Conservation (phyloP, 1,284 basidiomycete species). For the Rhizoctonia solani region DNA sequence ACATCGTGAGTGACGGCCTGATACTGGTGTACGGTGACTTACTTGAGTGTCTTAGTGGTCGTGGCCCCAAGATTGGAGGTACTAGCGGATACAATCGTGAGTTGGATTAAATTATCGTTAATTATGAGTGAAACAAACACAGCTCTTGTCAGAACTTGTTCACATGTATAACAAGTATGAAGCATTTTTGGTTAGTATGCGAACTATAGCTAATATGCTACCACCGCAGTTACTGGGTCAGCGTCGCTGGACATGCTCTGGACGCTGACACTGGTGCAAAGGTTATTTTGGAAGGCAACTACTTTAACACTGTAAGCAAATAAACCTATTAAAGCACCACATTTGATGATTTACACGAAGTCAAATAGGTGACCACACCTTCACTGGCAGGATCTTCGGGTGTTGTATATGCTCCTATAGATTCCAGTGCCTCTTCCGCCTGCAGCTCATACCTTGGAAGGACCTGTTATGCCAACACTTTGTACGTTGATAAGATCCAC, state of each 20-base stretch:
- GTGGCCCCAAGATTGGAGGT: conserved; percentile 32
- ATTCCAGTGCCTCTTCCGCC: conserved; percentile 9
- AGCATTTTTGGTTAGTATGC: background rate
- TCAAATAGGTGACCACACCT: conserved; percentile 29
- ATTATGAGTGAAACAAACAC: no score
- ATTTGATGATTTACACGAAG: background rate
- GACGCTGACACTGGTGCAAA: conserved; percentile 24
- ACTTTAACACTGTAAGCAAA: conserved; percentile 26
- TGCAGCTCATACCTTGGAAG: conserved; percentile 32
- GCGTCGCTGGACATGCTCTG: conserved; percentile 30
- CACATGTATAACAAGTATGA: conserved; percentile 33
- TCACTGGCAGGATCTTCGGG: conserved; percentile 11
- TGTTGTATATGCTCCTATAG: conserved; percentile 6
- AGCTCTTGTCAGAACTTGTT: background rate
- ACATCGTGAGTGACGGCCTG: conserved; percentile 4
- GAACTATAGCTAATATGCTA: background rate
- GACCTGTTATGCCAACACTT: conserved; percentile 16
- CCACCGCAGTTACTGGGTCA: conserved; percentile 17
- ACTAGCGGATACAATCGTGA: conserved; percentile 32
- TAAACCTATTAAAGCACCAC: background rate
- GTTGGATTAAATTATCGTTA: background rate
- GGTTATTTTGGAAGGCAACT: conserved; percentile 32
- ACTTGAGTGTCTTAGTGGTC: conserved; percentile 4
- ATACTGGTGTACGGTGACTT: background rate
- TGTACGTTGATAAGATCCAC: background rate